phyloP scores from a whole-genome alignment of 305 asterid species.

The Coffea humblotiana region DNA sequence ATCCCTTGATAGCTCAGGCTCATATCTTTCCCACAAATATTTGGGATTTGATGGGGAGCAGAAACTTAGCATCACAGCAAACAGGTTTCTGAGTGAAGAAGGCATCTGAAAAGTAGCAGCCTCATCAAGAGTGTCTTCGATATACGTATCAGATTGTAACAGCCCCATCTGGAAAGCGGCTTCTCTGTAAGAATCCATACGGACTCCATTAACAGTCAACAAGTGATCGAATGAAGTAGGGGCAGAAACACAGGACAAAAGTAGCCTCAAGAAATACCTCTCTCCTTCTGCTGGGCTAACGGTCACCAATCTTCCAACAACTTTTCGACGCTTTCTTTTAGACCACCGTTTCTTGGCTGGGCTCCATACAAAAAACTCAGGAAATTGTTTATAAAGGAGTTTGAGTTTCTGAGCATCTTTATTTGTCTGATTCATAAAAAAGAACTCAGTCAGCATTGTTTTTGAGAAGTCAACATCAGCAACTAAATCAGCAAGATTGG shows the following conservation, averaged over 20 bases:
- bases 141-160: neutral
- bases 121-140: neutral
- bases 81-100: neutral
- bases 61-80: neutral
- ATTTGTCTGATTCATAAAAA: neutral
- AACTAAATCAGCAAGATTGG: too few species aligned
- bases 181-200: neutral
- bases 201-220: neutral
- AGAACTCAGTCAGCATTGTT: conserved; percentile 2
- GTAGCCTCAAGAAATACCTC: neutral
- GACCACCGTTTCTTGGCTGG: too few species aligned
- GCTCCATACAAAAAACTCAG: neutral
- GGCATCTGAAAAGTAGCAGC: neutral
- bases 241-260: neutral
- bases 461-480: too few species aligned
- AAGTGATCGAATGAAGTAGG: neutral
- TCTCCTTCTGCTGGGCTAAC: conserved; percentile 4
- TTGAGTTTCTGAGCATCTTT: neutral
- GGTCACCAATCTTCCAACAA: neutral
- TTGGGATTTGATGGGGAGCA: neutral
- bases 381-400: neutral
- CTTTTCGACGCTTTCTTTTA: neutral
- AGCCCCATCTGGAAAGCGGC: neutral
- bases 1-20: neutral
- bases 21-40: neutral